These are phyloP conservation scores for Diaporthe sp. DNA, from an alignment of 2,329 filamentous ascomycete genomes.

Conservation along the genomic window DNA sequence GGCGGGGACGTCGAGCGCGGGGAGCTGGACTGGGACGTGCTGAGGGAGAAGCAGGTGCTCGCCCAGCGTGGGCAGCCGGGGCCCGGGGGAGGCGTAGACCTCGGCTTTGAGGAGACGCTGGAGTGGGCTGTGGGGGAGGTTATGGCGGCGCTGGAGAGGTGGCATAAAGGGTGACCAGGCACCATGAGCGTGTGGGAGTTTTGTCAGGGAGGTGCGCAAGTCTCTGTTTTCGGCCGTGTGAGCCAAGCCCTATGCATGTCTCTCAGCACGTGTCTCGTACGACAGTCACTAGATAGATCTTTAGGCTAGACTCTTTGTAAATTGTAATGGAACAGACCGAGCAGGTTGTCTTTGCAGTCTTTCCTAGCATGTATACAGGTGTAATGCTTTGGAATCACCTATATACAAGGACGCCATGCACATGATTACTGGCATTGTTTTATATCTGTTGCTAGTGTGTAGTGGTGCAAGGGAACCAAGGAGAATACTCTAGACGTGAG, in stretches of 20 bases:
- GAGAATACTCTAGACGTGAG: slow-evolving; percentile 16
- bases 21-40: slow-evolving; percentile 61
- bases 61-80: slow-evolving; percentile 60
- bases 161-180: slow-evolving; percentile 6
- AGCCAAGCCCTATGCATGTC: too few relatives aligned
- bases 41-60: slow-evolving; percentile 56
- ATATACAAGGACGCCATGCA: neutral
- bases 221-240: neutral
- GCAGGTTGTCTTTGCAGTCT: neutral
- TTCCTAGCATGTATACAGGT: neutral
- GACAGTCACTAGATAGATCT: neutral
- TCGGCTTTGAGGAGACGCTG: slow-evolving; percentile 73
- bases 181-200: neutral
- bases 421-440: neutral
- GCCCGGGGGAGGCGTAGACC: slow-evolving; percentile 62
- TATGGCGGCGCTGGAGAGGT: slow-evolving; percentile 60
- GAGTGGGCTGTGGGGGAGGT: slow-evolving; percentile 78
- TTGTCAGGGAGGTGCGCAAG: neutral
- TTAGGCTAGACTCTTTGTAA: neutral
- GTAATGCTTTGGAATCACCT: neutral
- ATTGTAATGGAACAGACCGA: too few relatives aligned
- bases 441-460: slow-evolving; percentile 10
- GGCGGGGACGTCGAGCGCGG: slow-evolving; percentile 74
- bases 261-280: neutral
- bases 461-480: neutral